Percentiles rank a stretch among this genome's conserved stretches.
phyloP scores from a whole-genome alignment of 176 grass and related monocot species.

The Themeda triandra region DNA sequence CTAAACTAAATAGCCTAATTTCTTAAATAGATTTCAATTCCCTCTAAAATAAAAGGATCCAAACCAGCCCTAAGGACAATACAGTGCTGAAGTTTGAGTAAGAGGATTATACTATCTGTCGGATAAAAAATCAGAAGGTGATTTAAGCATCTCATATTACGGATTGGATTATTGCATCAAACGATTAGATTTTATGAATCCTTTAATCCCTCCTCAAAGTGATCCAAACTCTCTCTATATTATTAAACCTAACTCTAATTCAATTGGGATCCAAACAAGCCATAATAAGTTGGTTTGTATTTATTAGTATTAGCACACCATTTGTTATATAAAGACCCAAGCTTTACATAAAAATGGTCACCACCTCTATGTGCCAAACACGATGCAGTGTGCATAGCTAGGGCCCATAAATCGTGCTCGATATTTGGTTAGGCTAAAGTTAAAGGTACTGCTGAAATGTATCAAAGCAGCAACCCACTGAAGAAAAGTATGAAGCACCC shows the following conservation, averaged over 20 bases:
- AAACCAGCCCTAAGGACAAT: too few relatives aligned
- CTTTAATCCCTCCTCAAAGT: too few relatives aligned
- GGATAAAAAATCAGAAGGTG: too few relatives aligned
- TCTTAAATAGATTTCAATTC: too few relatives aligned
- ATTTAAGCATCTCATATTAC: too few relatives aligned
- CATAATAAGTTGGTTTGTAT: background rate
- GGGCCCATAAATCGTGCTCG: background rate
- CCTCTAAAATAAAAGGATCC: too few relatives aligned
- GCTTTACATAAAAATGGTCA: background rate
- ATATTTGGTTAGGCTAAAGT: background rate
- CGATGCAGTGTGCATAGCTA: background rate
- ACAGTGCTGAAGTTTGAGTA: too few relatives aligned
- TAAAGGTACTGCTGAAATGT: background rate
- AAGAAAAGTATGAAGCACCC: background rate
- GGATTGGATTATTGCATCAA: too few relatives aligned
- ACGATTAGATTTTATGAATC: too few relatives aligned
- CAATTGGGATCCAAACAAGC: background rate
- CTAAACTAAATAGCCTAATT: too few relatives aligned
- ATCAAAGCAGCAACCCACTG: conserved; percentile 11
- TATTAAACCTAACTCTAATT: too few relatives aligned
- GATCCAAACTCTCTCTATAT: background rate
- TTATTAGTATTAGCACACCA: background rate
- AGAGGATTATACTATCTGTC: too few relatives aligned
- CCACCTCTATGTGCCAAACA: background rate
- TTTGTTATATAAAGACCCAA: background rate